A percentile compares a stretch with the other conserved stretches of the same genome.
Evolutionary conservation across 1,139 yeast genomes (phyloP).

Genomic region (Geotrichum candidum): DNA sequence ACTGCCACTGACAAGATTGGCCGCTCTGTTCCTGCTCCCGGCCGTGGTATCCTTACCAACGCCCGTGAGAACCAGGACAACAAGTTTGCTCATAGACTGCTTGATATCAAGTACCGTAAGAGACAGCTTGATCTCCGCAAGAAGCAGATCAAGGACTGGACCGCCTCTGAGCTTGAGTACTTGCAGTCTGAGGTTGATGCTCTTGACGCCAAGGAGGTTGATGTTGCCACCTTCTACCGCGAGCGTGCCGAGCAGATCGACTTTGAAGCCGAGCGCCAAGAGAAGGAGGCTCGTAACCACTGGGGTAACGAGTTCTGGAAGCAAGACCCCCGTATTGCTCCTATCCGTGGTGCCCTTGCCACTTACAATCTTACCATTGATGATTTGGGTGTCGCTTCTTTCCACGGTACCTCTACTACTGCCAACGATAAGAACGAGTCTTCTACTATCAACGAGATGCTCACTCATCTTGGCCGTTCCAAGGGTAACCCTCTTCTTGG

Average conservation of each 20-base stretch:
- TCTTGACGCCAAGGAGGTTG: slow-evolving; percentile 41
- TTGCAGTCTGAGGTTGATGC: slow-evolving; percentile 65
- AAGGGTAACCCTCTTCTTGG: slow-evolving; percentile 97
- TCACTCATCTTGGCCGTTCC: slow-evolving; percentile 90
- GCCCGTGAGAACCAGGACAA: slow-evolving; percentile 89
- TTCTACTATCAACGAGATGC: slow-evolving; percentile 82
- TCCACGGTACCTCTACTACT: slow-evolving; percentile 98
- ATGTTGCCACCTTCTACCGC: slow-evolving; percentile 48
- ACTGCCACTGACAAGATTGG: slow-evolving; percentile 98
- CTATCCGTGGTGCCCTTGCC: slow-evolving; percentile 94
- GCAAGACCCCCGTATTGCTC: slow-evolving; percentile 90
- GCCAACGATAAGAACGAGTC: slow-evolving; percentile 98
- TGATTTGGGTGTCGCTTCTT: slow-evolving; percentile 94
- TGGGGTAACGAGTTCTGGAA: slow-evolving; percentile 96
- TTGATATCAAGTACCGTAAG: slow-evolving; percentile 89
- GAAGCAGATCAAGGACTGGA: slow-evolving; percentile 75
- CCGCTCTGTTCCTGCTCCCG: slow-evolving; percentile 99
- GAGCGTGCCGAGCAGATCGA: slow-evolving; percentile 87
- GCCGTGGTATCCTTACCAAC: slow-evolving; percentile 97
- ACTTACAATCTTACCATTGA: slow-evolving; percentile 88
- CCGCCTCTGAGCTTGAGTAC: slow-evolving; percentile 69
- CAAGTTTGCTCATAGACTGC: slow-evolving; percentile 73
- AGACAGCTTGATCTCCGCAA: slow-evolving; percentile 83
- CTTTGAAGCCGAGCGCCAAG: slow-evolving; percentile 80
- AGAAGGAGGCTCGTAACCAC: slow-evolving; percentile 81